phyloP scores from a whole-genome alignment of 257 asterid species.

The Paulownia fortunei region DNA sequence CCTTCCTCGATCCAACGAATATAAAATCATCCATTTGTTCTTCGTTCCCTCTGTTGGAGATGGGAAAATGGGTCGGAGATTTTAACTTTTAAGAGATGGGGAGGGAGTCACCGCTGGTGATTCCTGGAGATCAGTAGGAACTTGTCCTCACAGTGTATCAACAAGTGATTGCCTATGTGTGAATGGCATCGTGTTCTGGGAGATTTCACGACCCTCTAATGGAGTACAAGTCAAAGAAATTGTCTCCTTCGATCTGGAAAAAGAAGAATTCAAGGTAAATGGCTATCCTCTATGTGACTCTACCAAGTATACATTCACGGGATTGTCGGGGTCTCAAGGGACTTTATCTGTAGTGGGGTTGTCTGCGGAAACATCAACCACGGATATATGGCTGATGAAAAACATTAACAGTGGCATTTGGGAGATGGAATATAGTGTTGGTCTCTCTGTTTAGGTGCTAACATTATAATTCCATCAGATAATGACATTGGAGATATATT shows the following conservation, averaged over 20 bases:
- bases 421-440: neutral
- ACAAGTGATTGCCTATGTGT: slow-evolving; percentile 10
- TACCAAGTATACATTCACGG: neutral
- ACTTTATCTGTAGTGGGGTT: slow-evolving; percentile 10
- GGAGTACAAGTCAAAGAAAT: neutral
- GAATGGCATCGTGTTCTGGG: slow-evolving; percentile 1
- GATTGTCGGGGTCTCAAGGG: slow-evolving; percentile 1
- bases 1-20: neutral
- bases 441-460: neutral
- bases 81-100: neutral
- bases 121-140: neutral
- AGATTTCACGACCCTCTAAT: neutral
- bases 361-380: slow-evolving; percentile 2
- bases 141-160: neutral
- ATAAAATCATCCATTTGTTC: slow-evolving; percentile 16
- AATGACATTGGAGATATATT: neutral
- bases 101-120: neutral
- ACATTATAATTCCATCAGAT: neutral
- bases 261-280: slow-evolving; percentile 1
- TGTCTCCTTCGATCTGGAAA: slow-evolving; percentile 5
- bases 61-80: neutral
- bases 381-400: neutral
- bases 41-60: neutral
- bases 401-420: neutral
- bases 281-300: slow-evolving; percentile 4